Base-by-base conservation (phyloP, 2,329 filamentous ascomycete genomes). In the Fusarium xylarioides region DNA sequence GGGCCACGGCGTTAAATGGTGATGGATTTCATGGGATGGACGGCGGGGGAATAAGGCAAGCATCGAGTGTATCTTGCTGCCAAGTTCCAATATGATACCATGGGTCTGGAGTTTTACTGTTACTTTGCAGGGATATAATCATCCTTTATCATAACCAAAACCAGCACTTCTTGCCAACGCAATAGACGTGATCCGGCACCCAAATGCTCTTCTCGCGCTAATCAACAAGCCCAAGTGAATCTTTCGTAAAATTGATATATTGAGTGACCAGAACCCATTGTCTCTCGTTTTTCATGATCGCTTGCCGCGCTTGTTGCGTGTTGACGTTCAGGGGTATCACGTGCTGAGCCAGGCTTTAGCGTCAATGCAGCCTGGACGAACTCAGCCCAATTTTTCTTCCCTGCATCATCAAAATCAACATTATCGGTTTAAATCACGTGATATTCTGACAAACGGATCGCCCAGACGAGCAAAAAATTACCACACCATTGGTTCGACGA, bases 71-170 rank as follows among this genome's bases (percentile, higher is more conserved):
- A 70, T 72, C 61, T 71, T 54, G 73, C 66, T 75, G 52, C 60
- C 63, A 68, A 70, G 68, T 76, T 78, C 50, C n/a, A 80, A 73
- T 34, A 81, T 82, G 80, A 82, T 82, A 82, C 80, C 80, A 82
- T 75, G 78, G 79, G 72, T 69, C 57, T 75, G 80, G 80, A 78
- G 71, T 67, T 71, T 58, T 67, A 49, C 54, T 61, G 56, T 34
- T 74, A 53, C 52, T 60, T 61, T 61, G 56, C 67, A 53, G 43
- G 66, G 54, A 58, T 70, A 37, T 54, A 74, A 63, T 74, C 47
- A 63, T 75, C 61, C 61, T 69, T 55, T 53, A 55, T 50, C 44
- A 74, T 58, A 58, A 56, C 66, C 65, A 61, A 63, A 66, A 50
- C 52, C 43, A 59, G 71, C 44, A 44, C 35, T 49, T 54, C 26